Evolutionary conservation across 108 stramenopile genomes (phyloP), one percentile per base, ranked within the genome.

Genomic region (Stephanodiscus minutulus): DNA sequence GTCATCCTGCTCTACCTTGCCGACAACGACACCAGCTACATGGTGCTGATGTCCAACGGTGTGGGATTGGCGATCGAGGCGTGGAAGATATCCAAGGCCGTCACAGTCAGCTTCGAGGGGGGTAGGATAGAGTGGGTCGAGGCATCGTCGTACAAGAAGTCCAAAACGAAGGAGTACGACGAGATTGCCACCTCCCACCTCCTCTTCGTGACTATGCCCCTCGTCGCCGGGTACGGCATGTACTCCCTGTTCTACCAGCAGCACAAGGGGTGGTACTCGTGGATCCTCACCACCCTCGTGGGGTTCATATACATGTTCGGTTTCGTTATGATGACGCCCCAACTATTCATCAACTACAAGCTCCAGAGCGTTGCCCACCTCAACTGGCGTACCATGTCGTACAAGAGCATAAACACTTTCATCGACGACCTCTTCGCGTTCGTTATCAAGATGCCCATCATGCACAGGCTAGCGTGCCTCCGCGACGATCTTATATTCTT

Each of bases 291-390:
- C 50, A 82, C 77, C 18, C 66, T 86, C 3, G 85, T 89, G 27
- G 87, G 89, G 3, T 95, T 88, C 61, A 93, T 96, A 41, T 96
- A 95, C 77, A 87, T 92, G 68, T 93, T 96, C 54, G 95, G 91
- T 1, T 95, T 95, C 61, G 92, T 96, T 20, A 84, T 95, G 82
- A 93, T 96, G 94, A 93, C 90, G 29, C 96, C 96, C 3, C 96
- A 96, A 85, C 75, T 96, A 13, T 96, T 88, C 86, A 94, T 96
- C 83, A 96, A 96, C 64, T 94, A 94, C 87, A 91, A 91, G 71
- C 76, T 94, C 41, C 82, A 92, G 77, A 85, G 83, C 56, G 93
- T 96, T 17, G 91, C 93, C 3, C 93, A 96, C 72, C 66, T 96
- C 59, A 94, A 94, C 55, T 93, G 91, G 92, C 64, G 90, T 21